A percentile compares a stretch with the other conserved stretches of the same genome.
These are phyloP conservation scores for Naganishia friedmannii DNA, from an alignment of 768 basidiomycete genomes.

Conservation along the genomic window DNA sequence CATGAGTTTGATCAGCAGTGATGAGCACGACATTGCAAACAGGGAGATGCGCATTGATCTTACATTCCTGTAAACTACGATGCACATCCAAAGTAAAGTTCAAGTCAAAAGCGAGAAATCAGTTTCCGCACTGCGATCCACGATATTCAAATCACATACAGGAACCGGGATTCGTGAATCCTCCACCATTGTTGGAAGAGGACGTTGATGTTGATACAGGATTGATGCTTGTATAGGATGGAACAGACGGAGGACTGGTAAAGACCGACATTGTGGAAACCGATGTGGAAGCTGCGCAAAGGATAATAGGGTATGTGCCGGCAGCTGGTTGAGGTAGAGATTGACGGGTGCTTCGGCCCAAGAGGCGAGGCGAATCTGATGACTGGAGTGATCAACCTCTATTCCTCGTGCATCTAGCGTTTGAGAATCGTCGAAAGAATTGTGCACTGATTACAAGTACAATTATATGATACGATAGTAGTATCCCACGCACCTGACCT, in stretches of 20 bases:
- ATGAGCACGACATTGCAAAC: neutral
- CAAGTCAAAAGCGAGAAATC: neutral
- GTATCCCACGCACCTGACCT: neutral
- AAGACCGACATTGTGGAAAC: neutral
- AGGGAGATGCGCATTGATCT: neutral
- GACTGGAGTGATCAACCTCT: no score
- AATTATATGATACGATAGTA: neutral
- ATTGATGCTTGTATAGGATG: neutral
- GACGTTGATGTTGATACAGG: neutral
- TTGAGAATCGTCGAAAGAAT: no score
- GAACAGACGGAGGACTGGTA: neutral
- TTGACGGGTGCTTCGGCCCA: no score
- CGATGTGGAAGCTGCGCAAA: neutral
- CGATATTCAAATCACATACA: neutral
- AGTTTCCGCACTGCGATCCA: neutral
- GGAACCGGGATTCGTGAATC: constrained; percentile 2
- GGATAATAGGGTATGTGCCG: no score
- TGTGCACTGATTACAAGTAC: no score
- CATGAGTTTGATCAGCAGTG: neutral
- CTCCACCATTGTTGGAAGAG: constrained; percentile 12
- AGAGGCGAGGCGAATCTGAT: no score
- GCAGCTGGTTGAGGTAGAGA: no score
- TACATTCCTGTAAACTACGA: constrained; percentile 27
- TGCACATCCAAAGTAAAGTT: neutral
- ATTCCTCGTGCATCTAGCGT: no score